A percentile compares a stretch with the other conserved stretches of the same genome.
Conservation (phyloP, 208 protist species). For the Acanthamoeba rhysodes region DNA sequence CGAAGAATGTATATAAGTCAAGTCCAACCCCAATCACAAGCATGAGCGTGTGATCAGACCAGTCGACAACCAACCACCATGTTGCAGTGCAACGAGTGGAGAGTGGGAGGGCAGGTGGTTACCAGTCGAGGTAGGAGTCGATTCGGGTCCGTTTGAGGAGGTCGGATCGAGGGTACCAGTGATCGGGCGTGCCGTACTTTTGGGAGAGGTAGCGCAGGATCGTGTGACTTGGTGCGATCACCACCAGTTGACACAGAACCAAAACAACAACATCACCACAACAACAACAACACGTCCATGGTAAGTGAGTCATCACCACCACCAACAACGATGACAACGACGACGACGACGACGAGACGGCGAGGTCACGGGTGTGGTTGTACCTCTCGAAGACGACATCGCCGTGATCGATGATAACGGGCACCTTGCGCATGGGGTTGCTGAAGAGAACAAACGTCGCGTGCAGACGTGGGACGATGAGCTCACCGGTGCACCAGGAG, state of each 20-base stretch:
- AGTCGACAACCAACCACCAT: too few relatives aligned
- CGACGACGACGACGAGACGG: neutral
- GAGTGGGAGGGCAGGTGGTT: neutral
- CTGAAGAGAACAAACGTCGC: neutral
- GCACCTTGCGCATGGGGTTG: slow-evolving; percentile 66
- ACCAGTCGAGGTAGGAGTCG: slow-evolving; percentile 71
- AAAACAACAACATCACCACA: too few relatives aligned
- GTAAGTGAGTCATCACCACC: neutral
- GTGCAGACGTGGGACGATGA: neutral
- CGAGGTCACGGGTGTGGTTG: neutral
- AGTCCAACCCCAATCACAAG: too few relatives aligned
- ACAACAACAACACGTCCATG: neutral
- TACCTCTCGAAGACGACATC: slow-evolving; percentile 66
- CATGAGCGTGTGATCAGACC: neutral
- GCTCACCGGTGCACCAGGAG: neutral
- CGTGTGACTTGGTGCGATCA: neutral
- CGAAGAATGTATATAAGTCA: too few relatives aligned
- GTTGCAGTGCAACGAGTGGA: neutral
- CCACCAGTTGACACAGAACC: neutral
- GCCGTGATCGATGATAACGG: slow-evolving; percentile 18
- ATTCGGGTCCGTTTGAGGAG: slow-evolving; percentile 66
- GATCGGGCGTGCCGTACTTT: slow-evolving; percentile 21
- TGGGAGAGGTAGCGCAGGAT: slow-evolving; percentile 69
- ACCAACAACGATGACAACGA: too few relatives aligned
- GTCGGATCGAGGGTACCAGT: slow-evolving; percentile 64